phyloP scores from a whole-genome alignment of 2,329 filamentous ascomycete genomes.

The Calonectria hongkongensis region DNA sequence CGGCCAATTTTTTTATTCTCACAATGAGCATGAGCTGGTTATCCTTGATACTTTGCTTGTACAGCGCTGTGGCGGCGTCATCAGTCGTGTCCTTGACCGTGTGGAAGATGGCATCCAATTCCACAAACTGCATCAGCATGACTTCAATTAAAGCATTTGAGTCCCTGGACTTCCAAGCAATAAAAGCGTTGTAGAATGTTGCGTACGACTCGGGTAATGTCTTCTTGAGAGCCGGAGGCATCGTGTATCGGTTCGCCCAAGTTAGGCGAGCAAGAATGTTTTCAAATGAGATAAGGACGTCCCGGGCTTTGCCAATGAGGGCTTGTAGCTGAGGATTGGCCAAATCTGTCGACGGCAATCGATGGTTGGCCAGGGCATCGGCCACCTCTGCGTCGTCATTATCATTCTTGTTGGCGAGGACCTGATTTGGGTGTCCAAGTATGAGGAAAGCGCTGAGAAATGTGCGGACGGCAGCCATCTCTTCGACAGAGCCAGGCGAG shows the following conservation, averaged over 20 bases:
- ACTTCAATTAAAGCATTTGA: conserved; percentile 86
- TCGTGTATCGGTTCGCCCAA: conserved; percentile 79
- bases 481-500: conserved; percentile 76
- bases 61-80: conserved; percentile 83
- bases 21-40: conserved; percentile 88
- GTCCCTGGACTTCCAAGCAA: conserved; percentile 89
- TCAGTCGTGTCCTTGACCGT: conserved; percentile 87
- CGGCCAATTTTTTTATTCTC: conserved; percentile 85
- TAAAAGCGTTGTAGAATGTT: conserved; percentile 85
- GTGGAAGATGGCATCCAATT: conserved; percentile 88
- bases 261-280: conserved; percentile 81
- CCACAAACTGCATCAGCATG: conserved; percentile 91
- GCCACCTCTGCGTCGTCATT: conserved; percentile 74
- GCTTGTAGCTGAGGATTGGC: conserved; percentile 80
- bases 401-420: conserved; percentile 84
- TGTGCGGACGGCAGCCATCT: conserved; percentile 83
- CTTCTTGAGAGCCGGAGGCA: conserved; percentile 77
- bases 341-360: conserved; percentile 66
- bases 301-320: conserved; percentile 85
- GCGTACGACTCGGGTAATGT: conserved; percentile 82
- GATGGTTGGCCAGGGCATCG: conserved; percentile 53
- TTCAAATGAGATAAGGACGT: conserved; percentile 87
- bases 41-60: conserved; percentile 86
- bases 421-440: conserved; percentile 84
- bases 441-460: conserved; percentile 89